Evolutionary conservation across 306 rosid genomes (phyloP), one percentile per base, ranked within the genome.

Genomic region (Pyrus communis): DNA sequence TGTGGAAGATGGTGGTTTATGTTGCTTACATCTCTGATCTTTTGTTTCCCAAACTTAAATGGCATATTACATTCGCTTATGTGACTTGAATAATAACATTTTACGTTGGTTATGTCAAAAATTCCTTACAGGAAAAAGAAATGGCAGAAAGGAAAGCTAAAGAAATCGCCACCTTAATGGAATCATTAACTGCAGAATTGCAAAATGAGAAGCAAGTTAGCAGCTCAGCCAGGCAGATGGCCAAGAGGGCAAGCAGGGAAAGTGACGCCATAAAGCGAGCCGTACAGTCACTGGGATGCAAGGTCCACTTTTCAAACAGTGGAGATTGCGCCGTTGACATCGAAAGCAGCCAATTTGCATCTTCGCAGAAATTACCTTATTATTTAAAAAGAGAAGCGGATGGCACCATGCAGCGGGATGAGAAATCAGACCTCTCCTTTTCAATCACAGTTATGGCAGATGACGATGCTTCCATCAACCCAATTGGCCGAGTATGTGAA

Each of bases 261-360:
- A 88, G 81, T 58, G 85, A 78, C 52, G 93, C 97, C 78, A 81
- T 96, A 71, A 91, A 89, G 85, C 91, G 96, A 73, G 98, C 98
- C 64, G 82, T 92, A 65, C 96, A 88, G 71, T 92, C 99, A 68
- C 84, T 92, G 45, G 97, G 97, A 63, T 95, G 98, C 86, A 90
- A 82, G 80, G 89, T 89, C 85, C 90, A 85, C 35, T 87, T 95
- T 74, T 86, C 97, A 71, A 73, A 80, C 67, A 76, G 82, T 59
- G 96, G 97, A 28, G 95, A 92, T 77, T 89, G 97, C 81, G 77
- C 84, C 15, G 88, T 92, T 43, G 90, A 88, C 40, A 81, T 89
- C 3, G 96, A 92, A 78, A 90, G 85, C 70, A 83, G 88, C 78
- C 86, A 78, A 65, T 43, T 73, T 65, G 89, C 68, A 35, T 71